Base-by-base conservation (phyloP, 257 asterid genomes). In the Fraxinus americana region DNA sequence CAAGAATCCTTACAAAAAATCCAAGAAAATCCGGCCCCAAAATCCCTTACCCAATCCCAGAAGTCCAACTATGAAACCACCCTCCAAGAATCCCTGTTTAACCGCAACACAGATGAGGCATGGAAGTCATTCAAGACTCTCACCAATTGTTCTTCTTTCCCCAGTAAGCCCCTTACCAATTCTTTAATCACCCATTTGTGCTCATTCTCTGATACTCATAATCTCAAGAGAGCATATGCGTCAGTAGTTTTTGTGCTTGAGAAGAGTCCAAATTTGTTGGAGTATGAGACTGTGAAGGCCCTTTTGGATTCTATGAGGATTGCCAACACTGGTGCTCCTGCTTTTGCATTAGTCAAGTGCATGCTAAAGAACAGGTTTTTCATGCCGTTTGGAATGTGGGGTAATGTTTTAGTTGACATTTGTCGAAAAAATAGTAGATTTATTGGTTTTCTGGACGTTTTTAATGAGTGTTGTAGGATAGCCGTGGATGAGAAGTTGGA, bases 101-200 rank as follows among this genome's bases (percentile, higher is more conserved):
- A 32, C 14, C 70, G 73, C 78, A 84, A 92, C 86, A 96, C 94
- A 11, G 99, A 96, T 84, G 97, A 90, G 78, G 99, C 97, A 23
- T 96, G 99, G 99, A 96, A 92, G 71, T 89, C 97, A 41, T 96
- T 96, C 91, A 96, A 93, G 89, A 43, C 92, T 3, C 91, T 96
- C 57, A 89, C 97, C 23, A 82, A 77, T 69, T 50, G 73, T 75
- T 83, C 94, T 50, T 81, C 84, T 70, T 85, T 85, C 45, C 97
- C 97, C 67, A 92, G 91, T 83, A 95, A 95, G 91, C 79, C 89
- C 67, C 90, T 95, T 75, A 81, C 87, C 12, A 96, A 89, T 81
- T 90, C 98, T 39, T 83, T 93, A 66, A 87, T 93, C 39, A 72
- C 80, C 57, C 97, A 93, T 77, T 72, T 96, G 87, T 87, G 90